These are phyloP conservation scores for Lathyrus aphaca DNA, from an alignment of 306 rosid genomes.

Conservation along the genomic window DNA sequence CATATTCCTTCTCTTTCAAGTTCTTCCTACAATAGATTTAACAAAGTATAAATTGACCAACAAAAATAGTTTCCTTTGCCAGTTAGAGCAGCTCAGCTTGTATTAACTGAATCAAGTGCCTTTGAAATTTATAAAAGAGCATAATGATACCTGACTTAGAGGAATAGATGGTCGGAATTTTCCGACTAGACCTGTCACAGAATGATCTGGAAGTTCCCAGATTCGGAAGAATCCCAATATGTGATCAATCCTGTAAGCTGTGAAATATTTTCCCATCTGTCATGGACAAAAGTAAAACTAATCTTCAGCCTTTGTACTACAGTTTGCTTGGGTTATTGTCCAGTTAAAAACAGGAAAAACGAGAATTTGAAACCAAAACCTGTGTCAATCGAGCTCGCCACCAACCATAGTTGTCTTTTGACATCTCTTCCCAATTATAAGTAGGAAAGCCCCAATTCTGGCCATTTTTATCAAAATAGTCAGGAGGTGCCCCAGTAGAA, in stretches of 20 bases:
- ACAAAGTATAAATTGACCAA: conserved; percentile 26
- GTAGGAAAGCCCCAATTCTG: conserved; percentile 99
- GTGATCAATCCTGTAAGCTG: conserved; percentile 96
- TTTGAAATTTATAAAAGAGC: conserved; percentile 22
- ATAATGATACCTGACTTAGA: conserved; percentile 70
- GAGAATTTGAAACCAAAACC: conserved; percentile 56
- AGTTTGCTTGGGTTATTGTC: conserved; percentile 29
- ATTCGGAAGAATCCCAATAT: conserved; percentile 94
- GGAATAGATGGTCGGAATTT: conserved; percentile 98
- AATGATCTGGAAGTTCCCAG: conserved; percentile 98
- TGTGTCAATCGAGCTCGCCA: conserved; percentile 93
- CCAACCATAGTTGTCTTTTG: conserved; percentile 93
- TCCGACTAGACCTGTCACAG: conserved; percentile 85
- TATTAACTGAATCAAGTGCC: conserved; percentile 24
- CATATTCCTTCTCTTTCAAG: conserved; percentile 92
- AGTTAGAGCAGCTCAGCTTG: conserved; percentile 14
- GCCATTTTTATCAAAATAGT: conserved; percentile 97
- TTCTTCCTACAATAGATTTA: conserved; percentile 71
- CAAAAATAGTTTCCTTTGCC: conserved; percentile 8
- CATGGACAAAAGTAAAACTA: conserved; percentile 47
- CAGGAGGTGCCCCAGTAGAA: conserved; percentile 98
- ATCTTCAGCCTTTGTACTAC: conserved; percentile 32
- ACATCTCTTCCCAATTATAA: conserved; percentile 99
- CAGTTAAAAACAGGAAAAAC: conserved; percentile 2
- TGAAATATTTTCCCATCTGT: conserved; percentile 97